Evolutionary conservation across 257 asterid species (phyloP), one percentile per base, ranked within the genome.

Genomic region (Craterostigma plantagineum): DNA sequence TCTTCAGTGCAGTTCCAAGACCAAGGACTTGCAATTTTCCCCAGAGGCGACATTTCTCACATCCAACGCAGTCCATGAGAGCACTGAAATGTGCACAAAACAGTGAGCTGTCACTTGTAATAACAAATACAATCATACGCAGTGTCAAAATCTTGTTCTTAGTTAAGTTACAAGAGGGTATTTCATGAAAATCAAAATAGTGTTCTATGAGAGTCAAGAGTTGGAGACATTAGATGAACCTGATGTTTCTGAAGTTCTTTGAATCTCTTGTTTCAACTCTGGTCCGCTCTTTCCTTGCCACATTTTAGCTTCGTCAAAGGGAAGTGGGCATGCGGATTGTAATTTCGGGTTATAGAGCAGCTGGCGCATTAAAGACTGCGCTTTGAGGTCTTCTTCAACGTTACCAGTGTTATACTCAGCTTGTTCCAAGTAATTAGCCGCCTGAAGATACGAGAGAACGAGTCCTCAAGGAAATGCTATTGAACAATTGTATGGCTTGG

Each of bases 271-370:
- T 59, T 63, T 61, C 55, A 77, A 54, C 43, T 71, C 74, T 16
- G 81, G 77, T 48, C 76, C 81, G 52, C 70, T 64, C 62, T 69
- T 67, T 18, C 92, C 82, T 71, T 74, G 62, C 86, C 92, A 78
- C 47, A 75, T 10, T 53, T 64, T 61, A 42, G 76, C 85, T 63
- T 74, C 92, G 43, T 74, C 76, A 43, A 77, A 77, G 49, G 86
- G 92, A 57, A 63, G 46, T 0, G 81, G 79, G 52, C 86, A 75
- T 11, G 92, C 72, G 42, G 66, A 54, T 53, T 47, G 74, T 48
- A 71, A 63, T 55, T 66, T 50, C 38, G 43, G 56, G 51, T 75
- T 56, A 35, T 57, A 34, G 50, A 75, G 65, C 54, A 78, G 45
- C 63, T 62, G 69, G 43, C 60, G 57, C 67, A 74, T 45, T 60